Evolutionary conservation across 345 rosid species (phyloP).

Genomic region (Acer negundo): DNA sequence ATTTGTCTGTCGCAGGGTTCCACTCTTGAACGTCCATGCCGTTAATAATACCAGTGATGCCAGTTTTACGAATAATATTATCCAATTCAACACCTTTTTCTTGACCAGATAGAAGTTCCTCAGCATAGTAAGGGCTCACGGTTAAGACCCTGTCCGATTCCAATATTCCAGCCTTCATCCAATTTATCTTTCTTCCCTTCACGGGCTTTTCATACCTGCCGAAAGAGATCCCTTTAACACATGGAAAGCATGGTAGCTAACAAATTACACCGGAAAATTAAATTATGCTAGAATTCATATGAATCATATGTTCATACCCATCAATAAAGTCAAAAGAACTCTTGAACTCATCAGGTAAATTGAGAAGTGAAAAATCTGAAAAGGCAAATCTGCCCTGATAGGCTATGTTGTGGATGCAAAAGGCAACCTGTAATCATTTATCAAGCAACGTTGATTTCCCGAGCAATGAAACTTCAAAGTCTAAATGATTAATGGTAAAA

Average conservation of each 20-base stretch:
- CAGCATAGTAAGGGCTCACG: conserved; percentile 86
- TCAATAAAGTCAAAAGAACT: conserved; percentile 87
- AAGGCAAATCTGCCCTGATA: conserved; percentile 86
- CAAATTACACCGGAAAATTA: conserved; percentile 6
- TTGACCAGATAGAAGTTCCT: conserved; percentile 74
- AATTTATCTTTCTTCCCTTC: conserved; percentile 91
- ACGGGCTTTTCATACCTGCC: conserved; percentile 62
- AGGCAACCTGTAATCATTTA: conserved; percentile 60
- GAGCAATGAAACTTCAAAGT: background rate
- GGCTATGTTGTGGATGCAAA: conserved; percentile 96
- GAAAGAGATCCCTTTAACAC: conserved; percentile 4
- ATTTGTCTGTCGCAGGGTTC: conserved; percentile 83
- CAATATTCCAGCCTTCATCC: conserved; percentile 93
- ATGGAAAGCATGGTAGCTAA: background rate
- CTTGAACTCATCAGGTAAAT: conserved; percentile 69
- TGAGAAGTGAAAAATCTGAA: conserved; percentile 67
- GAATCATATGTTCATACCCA: conserved; percentile 42
- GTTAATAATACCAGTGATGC: conserved; percentile 72
- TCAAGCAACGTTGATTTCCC: background rate
- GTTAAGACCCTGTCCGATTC: conserved; percentile 78
- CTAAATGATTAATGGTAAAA: background rate
- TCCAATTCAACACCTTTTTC: conserved; percentile 88
- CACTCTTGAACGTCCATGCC: conserved; percentile 99
- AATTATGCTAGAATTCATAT: background rate
- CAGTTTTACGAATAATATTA: conserved; percentile 48